Evolutionary conservation across 148 eudicot species (phyloP).

Genomic region (Rhododendron mucronatum): DNA sequence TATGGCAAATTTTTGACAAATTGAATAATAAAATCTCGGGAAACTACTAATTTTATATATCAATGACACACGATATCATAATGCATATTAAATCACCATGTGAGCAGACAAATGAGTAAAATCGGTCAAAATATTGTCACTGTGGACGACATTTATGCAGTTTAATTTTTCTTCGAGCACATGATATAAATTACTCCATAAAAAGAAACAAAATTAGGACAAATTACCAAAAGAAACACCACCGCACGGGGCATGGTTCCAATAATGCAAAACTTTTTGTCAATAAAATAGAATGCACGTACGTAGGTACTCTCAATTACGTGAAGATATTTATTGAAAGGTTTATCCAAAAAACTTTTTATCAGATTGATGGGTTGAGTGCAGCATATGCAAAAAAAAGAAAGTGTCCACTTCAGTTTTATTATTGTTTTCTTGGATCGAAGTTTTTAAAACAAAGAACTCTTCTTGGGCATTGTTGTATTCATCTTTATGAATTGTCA

Average conservation of each 20-base stretch:
- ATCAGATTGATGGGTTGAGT: neutral
- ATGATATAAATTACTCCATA: no score
- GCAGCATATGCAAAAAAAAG: neutral
- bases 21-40: no score
- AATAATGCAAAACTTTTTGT: neutral
- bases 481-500: neutral
- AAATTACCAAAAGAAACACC: no score
- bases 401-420: neutral
- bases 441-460: neutral
- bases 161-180: no score
- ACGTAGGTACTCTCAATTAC: neutral
- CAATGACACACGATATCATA: neutral
- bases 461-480: neutral
- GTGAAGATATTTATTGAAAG: neutral
- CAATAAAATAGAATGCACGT: neutral
- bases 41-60: neutral
- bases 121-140: no score
- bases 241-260: neutral
- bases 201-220: no score
- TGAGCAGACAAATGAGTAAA: no score
- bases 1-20: no score
- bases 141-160: no score
- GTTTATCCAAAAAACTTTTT: neutral
- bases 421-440: neutral
- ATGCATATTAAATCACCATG: neutral